Evolutionary conservation across 176 grass and related monocot species (phyloP), one percentile per base, ranked within the genome.

Genomic region (Puccinellia tenuiflora): DNA sequence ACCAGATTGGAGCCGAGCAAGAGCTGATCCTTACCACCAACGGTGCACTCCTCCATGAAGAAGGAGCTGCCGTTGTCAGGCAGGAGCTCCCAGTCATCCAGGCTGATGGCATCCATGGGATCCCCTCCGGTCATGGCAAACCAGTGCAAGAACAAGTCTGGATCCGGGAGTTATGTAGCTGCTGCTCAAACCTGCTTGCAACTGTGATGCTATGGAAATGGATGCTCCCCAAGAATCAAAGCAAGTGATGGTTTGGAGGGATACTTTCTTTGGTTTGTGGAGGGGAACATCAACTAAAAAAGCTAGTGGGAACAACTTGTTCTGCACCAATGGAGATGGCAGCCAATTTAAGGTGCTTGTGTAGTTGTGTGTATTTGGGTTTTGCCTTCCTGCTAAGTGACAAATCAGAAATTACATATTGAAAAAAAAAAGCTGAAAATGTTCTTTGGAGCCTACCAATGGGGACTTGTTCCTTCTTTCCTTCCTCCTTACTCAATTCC

Each of bases 21-120:
- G 77, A 85, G 45, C 79, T 81, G 81, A 61, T 74, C 85, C 83
- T 87, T 86, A 63, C 67, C 78, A 45, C 46, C 51, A 77, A 30
- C 60, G 51, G 30, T 3, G 67, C 39, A 80, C 46, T 88, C 57
- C 38, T 62, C 83, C 88, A 88, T 35, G 82, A 79, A 80, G 73
- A 16, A 83, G 84, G 40, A 82, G 42, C 63, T 88, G 40, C 54
- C 73, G 52, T 67, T 78, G 75, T 84, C 90, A 37, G 96, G 93
- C 57, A 99, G 85, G 78, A 99, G 26, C 84, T 94, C 97, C 97
- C 97, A 99, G 21, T 96, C 93, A 28, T 94, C 93, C 50, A 99
- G 50, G 84, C 74, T 89, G 80, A 92, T 93, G 1, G 34, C 31
- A 48, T 87, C 80, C 84, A 93, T 85, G 33, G 75, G 37, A 28